phyloP scores from a whole-genome alignment of 2,329 filamentous ascomycete genomes.

The Ophiostoma pallidulum region DNA sequence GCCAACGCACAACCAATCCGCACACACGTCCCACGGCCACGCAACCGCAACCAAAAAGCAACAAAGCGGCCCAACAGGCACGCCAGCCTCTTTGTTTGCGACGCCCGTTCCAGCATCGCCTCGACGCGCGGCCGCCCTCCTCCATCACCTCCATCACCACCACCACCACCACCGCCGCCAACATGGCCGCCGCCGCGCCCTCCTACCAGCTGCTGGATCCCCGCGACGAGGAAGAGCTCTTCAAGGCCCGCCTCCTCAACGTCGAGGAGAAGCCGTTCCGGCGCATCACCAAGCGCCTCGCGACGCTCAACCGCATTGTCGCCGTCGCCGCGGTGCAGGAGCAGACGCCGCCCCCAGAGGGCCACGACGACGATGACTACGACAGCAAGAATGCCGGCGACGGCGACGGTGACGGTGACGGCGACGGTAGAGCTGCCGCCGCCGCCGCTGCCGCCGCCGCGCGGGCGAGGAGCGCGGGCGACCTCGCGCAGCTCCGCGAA shows the following conservation, averaged over 20 bases:
- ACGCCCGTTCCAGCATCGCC: no score
- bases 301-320: slow-evolving; percentile 57
- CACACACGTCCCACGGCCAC: no score
- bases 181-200: no score
- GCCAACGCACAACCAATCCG: no score
- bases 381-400: slow-evolving; percentile 16
- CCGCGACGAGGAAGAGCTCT: slow-evolving; percentile 71
- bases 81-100: no score
- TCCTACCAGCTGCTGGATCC: slow-evolving; percentile 61
- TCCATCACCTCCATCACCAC: no score
- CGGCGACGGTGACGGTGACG: slow-evolving; percentile 19
- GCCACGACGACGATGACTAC: slow-evolving; percentile 8
- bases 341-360: slow-evolving; percentile 58
- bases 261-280: slow-evolving; percentile 91
- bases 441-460: no score
- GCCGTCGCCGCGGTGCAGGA: slow-evolving; percentile 41
- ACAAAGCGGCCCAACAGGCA: no score
- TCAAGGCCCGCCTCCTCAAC: slow-evolving; percentile 76
- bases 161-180: no score
- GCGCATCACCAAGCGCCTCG: slow-evolving; percentile 73
- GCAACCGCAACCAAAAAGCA: no score
- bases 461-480: slow-evolving; percentile 23
- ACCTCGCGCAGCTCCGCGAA: slow-evolving; percentile 63
- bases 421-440: no score
- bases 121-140: no score